Conservation (phyloP, 768 basidiomycete genomes). For the Suillus lakei region DNA sequence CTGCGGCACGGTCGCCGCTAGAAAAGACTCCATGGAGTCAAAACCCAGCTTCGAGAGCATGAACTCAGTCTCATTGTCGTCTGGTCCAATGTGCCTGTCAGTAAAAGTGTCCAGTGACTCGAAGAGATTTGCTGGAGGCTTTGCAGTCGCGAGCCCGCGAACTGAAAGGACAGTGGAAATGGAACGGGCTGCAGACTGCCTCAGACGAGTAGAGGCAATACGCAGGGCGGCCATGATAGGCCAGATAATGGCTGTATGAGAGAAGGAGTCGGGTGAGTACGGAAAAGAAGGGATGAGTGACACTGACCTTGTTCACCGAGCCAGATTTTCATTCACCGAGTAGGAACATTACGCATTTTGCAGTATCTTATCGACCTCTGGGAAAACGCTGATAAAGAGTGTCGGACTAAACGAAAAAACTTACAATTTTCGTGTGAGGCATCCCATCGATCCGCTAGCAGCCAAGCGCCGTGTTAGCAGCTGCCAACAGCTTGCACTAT, state of each 20-base stretch:
- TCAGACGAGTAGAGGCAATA: constrained; percentile 28
- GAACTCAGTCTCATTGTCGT: constrained; percentile 72
- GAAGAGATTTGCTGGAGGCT: constrained; percentile 68
- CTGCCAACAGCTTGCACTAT: neutral
- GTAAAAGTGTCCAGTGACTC: constrained; percentile 88
- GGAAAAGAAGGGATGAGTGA: constrained; percentile 20
- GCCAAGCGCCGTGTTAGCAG: neutral
- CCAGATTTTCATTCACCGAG: constrained; percentile 43
- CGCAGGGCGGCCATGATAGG: constrained; percentile 33
- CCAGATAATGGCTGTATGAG: constrained; percentile 23
- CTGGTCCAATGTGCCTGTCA: constrained; percentile 92
- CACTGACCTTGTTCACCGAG: constrained; percentile 41
- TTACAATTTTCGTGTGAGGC: neutral
- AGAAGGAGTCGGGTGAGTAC: constrained; percentile 17
- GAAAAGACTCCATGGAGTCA: constrained; percentile 86
- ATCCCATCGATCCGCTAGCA: neutral
- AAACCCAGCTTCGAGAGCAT: constrained; percentile 91
- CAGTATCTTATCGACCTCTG: constrained; percentile 17
- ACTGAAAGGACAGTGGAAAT: constrained; percentile 28
- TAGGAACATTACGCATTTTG: constrained; percentile 36
- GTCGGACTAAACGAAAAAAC: neutral
- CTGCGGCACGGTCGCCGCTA: constrained; percentile 79
- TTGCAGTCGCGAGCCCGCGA: constrained; percentile 61
- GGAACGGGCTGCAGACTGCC: constrained; percentile 20
- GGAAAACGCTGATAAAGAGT: constrained; percentile 18